Percentiles rank a stretch among this genome's conserved stretches.
Evolutionary conservation across 75 land plant genomes (phyloP).

Genomic region (Pseudotsuga menziesii): DNA sequence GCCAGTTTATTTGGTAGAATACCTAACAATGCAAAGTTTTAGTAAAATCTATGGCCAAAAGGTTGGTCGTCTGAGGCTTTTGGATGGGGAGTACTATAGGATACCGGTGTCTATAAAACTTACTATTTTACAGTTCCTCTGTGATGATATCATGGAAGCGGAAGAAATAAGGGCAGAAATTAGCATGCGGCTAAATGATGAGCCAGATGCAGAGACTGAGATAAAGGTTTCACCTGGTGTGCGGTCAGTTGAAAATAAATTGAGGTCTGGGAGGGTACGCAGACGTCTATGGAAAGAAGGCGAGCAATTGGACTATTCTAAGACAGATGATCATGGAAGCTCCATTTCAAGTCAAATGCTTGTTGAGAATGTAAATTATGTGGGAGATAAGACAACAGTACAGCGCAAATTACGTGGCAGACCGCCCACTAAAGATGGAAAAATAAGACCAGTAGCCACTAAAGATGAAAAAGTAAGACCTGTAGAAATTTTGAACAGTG

Average conservation of each 20-base stretch:
- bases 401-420: constrained; percentile 8
- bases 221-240: neutral
- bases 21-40: constrained; percentile 40
- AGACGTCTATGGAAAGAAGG: constrained; percentile 12
- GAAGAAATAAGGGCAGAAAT: constrained; percentile 74
- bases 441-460: neutral
- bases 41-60: constrained; percentile 30
- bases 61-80: constrained; percentile 36
- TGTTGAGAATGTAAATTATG: neutral
- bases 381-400: too few species aligned
- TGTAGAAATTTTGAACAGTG: constrained; percentile 50
- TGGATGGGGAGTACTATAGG: constrained; percentile 54
- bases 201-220: constrained; percentile 17
- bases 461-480: neutral
- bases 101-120: constrained; percentile 49
- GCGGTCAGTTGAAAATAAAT: neutral
- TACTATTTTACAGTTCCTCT: constrained; percentile 69
- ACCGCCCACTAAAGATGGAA: neutral
- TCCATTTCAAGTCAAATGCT: neutral
- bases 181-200: constrained; percentile 33
- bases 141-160: constrained; percentile 76
- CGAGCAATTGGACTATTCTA: constrained; percentile 1
- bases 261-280: constrained; percentile 10
- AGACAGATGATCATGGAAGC: constrained; percentile 21
- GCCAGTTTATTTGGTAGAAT: constrained; percentile 72